Conservation (phyloP, 257 asterid genomes). For the Striga asiatica region DNA sequence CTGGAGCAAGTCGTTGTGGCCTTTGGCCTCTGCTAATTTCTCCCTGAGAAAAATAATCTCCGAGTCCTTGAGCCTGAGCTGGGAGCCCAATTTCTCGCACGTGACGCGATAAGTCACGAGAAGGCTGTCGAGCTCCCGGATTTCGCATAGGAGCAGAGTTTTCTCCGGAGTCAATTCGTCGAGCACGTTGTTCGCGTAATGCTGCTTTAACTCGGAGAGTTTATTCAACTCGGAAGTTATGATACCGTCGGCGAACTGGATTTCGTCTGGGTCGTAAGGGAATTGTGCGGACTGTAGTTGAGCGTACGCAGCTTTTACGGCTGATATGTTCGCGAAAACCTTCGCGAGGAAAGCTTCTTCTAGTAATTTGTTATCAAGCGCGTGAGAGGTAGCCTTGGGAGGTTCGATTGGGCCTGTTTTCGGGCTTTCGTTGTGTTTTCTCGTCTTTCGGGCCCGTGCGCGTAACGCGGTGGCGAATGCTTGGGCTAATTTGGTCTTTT, state of each 20-base stretch:
- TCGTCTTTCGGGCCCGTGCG: constrained; percentile 26
- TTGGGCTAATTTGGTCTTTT: constrained; percentile 46
- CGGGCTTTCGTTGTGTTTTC: constrained; percentile 16
- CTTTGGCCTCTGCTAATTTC: constrained; percentile 46
- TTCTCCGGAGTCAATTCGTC: constrained; percentile 43
- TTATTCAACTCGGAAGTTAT: constrained; percentile 54
- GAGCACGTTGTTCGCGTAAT: constrained; percentile 44
- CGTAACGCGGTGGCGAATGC: constrained; percentile 62
- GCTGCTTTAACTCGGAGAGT: constrained; percentile 59
- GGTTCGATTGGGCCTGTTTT: constrained; percentile 6
- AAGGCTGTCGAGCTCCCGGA: constrained; percentile 54
- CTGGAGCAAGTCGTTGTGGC: constrained; percentile 48
- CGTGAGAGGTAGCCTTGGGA: background rate
- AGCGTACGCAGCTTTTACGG: constrained; percentile 72
- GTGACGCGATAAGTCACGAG: constrained; percentile 50
- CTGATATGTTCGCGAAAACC: constrained; percentile 55
- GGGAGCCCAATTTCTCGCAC: constrained; percentile 58
- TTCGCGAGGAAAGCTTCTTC: constrained; percentile 60
- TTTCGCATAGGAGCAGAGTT: constrained; percentile 37
- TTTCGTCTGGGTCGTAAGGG: constrained; percentile 79
- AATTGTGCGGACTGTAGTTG: constrained; percentile 60
- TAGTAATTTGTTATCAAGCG: background rate
- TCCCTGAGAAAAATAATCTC: constrained; percentile 65
- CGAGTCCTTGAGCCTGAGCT: constrained; percentile 66
- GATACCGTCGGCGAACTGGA: constrained; percentile 57